These are phyloP conservation scores for Starmerella davenportii DNA, from an alignment of 805 yeast genomes.

Conservation along the genomic window DNA sequence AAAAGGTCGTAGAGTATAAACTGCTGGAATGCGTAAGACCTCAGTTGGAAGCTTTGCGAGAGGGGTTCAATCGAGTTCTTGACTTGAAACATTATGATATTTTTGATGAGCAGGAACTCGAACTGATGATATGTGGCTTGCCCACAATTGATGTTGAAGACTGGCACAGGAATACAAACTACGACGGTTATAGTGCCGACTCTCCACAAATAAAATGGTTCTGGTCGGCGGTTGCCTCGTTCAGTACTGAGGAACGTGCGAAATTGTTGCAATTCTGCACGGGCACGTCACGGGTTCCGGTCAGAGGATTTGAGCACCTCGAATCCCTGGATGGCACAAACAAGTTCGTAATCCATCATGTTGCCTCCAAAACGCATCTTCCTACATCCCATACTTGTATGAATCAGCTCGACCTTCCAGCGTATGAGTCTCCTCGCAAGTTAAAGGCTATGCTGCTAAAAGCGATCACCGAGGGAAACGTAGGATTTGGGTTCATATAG, in stretches of 20 bases:
- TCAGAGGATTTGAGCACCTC: conserved; percentile 79
- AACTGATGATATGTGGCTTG: conserved; percentile 76
- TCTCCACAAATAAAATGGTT: conserved; percentile 88
- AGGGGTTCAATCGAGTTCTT: conserved; percentile 78
- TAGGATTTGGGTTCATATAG: conserved; percentile 81
- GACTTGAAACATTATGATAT: conserved; percentile 67
- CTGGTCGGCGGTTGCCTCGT: conserved; percentile 93
- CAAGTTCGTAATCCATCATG: conserved; percentile 77
- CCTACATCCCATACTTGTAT: conserved; percentile 96
- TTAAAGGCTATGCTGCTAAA: conserved; percentile 60
- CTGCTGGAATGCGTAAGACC: conserved; percentile 66
- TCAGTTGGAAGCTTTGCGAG: conserved; percentile 66
- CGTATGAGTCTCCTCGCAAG: conserved; percentile 74
- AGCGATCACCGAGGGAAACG: conserved; percentile 88
- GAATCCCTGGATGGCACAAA: conserved; percentile 75
- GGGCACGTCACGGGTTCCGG: conserved; percentile 91
- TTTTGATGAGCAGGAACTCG: conserved; percentile 91
- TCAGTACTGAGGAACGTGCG: conserved; percentile 86
- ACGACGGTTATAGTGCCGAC: conserved; percentile 64
- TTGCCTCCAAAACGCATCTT: conserved; percentile 64
- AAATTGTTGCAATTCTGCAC: conserved; percentile 88
- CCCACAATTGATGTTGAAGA: conserved; percentile 94
- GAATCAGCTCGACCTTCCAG: conserved; percentile 86
- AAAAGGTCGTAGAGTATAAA: conserved; percentile 69
- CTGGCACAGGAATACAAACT: conserved; percentile 72